phyloP scores from a whole-genome alignment of 2,329 filamentous ascomycete species.

The Alternaria panax region DNA sequence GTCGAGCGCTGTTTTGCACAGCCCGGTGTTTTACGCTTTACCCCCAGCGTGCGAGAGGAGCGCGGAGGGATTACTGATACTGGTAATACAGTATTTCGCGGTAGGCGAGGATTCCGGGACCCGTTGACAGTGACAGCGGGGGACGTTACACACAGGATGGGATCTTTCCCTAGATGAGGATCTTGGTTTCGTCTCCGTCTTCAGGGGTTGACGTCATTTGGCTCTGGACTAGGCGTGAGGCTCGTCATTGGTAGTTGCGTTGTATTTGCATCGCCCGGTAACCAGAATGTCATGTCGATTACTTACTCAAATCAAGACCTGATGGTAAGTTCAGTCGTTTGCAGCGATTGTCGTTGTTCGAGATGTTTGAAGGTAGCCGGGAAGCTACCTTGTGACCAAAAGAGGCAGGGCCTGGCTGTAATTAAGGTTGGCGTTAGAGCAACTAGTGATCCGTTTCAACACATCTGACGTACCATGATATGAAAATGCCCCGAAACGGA shows the following conservation, averaged over 20 bases:
- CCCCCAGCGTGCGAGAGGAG: background rate
- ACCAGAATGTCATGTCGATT: background rate
- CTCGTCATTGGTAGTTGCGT: background rate
- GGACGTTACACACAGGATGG: conserved; percentile 8
- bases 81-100: background rate
- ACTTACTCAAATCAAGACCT: background rate
- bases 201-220: background rate
- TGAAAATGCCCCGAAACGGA: conserved; percentile 10
- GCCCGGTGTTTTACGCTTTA: background rate
- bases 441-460: conserved; percentile 9
- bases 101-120: background rate
- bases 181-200: background rate
- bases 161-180: background rate
- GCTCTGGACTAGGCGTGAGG: background rate
- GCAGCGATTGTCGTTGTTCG: conserved; percentile 6
- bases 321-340: background rate
- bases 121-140: conserved; percentile 10
- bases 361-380: conserved; percentile 1
- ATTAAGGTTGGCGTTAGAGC: conserved; percentile 12
- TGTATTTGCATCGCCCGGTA: background rate
- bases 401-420: background rate
- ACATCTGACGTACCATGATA: conserved; percentile 16
- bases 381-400: background rate
- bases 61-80: background rate
- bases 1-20: background rate